A percentile compares a stretch with the other conserved stretches of the same genome.
Evolutionary conservation across 495 filamentous ascomycete genomes (phyloP).

Genomic region (Hamigera avellanea): DNA sequence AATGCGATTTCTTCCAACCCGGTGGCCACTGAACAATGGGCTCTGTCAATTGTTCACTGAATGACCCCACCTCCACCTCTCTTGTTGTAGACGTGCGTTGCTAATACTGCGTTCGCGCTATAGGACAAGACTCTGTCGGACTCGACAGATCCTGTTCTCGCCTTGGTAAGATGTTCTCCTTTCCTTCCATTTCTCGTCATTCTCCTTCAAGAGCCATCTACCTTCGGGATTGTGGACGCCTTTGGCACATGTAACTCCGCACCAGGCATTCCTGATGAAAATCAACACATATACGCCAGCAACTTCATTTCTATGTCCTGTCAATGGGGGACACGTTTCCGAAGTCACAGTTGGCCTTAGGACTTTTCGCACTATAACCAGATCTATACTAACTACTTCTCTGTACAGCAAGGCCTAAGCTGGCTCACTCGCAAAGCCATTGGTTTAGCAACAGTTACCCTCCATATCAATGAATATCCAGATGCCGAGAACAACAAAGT

Average conservation of each 20-base stretch:
- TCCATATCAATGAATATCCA: constrained; percentile 54
- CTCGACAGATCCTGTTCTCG: constrained; percentile 57
- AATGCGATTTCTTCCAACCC: not conserved
- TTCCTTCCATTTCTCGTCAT: too few relatives aligned
- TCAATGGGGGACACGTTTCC: too few relatives aligned
- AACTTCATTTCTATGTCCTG: too few relatives aligned
- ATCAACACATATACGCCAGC: too few relatives aligned
- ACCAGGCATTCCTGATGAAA: too few relatives aligned
- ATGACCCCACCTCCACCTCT: too few relatives aligned
- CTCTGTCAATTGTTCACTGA: too few relatives aligned
- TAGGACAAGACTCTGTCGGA: constrained; percentile 76
- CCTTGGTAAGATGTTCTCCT: constrained; percentile 34
- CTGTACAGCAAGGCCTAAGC: constrained; percentile 58
- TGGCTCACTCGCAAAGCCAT: constrained; percentile 77
- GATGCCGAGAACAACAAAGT: constrained; percentile 27
- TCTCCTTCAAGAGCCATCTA: too few relatives aligned
- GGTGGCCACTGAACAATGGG: not conserved
- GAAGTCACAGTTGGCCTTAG: too few relatives aligned
- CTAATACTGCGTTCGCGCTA: constrained; percentile 5
- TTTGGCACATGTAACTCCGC: too few relatives aligned
- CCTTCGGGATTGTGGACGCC: too few relatives aligned
- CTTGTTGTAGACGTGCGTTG: not conserved
- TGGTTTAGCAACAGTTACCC: constrained; percentile 56
- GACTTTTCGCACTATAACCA: too few relatives aligned
- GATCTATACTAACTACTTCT: constrained; percentile 5